Conservation (phyloP, 176 grass and related monocot genomes). For the Microstegium vimineum region DNA sequence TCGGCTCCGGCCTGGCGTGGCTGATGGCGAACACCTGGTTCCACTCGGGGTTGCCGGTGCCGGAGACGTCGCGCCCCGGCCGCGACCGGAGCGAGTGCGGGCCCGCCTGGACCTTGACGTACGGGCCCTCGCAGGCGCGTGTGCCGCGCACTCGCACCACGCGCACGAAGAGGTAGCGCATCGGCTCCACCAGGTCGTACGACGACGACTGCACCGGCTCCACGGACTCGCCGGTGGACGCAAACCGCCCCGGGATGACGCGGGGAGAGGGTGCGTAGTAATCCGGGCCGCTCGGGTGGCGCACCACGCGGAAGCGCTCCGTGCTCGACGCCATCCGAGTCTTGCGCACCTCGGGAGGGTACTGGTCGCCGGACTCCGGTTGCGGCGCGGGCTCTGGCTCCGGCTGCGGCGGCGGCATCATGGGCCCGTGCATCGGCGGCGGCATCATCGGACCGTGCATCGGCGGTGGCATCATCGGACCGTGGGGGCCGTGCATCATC, state of each 20-base stretch:
- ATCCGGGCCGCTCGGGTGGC: constrained; percentile 20
- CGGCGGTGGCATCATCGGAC: constrained; percentile 13
- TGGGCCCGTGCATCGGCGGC: constrained; percentile 24
- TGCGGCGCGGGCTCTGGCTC: constrained; percentile 20
- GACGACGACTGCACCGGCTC: constrained; percentile 48
- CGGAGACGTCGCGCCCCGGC: constrained; percentile 47
- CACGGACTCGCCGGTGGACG: constrained; percentile 37
- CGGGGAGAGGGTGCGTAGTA: constrained; percentile 29
- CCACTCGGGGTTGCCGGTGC: constrained; percentile 74
- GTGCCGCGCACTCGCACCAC: constrained; percentile 67
- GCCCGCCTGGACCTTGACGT: constrained; percentile 62
- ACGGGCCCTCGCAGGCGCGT: constrained; percentile 67
- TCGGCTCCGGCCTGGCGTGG: constrained; percentile 58
- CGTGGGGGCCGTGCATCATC: constrained; percentile 11
- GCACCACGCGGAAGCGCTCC: constrained; percentile 38
- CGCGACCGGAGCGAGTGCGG: constrained; percentile 46
- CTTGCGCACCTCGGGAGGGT: constrained; percentile 71
- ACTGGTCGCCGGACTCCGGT: constrained; percentile 36
- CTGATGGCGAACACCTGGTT: constrained; percentile 78
- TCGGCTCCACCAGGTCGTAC: constrained; percentile 90
- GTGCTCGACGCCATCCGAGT: constrained; percentile 52
- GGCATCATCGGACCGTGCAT: constrained; percentile 6
- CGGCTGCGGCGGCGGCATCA: constrained; percentile 8
- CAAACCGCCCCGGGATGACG: constrained; percentile 69
- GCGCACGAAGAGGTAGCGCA: constrained; percentile 89